Evolutionary conservation across 768 basidiomycete species (phyloP).

Genomic region (Sarcodon aspratus): DNA sequence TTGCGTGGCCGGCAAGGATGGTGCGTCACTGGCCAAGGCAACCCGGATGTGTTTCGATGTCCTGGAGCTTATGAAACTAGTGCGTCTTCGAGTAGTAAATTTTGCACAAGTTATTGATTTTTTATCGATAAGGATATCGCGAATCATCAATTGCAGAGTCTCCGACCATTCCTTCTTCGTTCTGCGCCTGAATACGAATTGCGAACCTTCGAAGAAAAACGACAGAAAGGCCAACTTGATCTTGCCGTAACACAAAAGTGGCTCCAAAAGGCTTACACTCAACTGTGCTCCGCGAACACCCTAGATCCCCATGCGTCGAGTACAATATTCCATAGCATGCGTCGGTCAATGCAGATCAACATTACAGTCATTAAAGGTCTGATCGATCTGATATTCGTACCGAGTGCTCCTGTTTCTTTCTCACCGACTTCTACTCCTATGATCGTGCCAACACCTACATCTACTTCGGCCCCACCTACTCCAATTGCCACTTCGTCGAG

Average conservation of each 20-base stretch:
- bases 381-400: constrained; percentile 15
- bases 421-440: background rate
- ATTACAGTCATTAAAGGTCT: constrained; percentile 13
- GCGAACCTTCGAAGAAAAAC: constrained; percentile 58
- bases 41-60: constrained; percentile 82
- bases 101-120: constrained; percentile 2
- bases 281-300: background rate
- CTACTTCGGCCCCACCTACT: constrained; percentile 44
- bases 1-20: constrained; percentile 36
- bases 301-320: background rate
- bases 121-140: constrained; percentile 68
- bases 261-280: constrained; percentile 5
- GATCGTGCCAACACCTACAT: constrained; percentile 24
- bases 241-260: constrained; percentile 10
- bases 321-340: background rate
- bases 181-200: constrained; percentile 74
- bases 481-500: constrained; percentile 20
- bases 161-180: constrained; percentile 83
- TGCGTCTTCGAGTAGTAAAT: constrained; percentile 14
- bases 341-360: constrained; percentile 21
- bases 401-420: constrained; percentile 5
- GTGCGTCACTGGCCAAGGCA: constrained; percentile 27
- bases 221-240: constrained; percentile 11
- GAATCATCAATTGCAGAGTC: constrained; percentile 86
- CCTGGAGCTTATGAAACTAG: constrained; percentile 91